Evolutionary conservation across 192 early-diverging fungal genomes (phyloP).

Genomic region (Coemansia furcata): DNA sequence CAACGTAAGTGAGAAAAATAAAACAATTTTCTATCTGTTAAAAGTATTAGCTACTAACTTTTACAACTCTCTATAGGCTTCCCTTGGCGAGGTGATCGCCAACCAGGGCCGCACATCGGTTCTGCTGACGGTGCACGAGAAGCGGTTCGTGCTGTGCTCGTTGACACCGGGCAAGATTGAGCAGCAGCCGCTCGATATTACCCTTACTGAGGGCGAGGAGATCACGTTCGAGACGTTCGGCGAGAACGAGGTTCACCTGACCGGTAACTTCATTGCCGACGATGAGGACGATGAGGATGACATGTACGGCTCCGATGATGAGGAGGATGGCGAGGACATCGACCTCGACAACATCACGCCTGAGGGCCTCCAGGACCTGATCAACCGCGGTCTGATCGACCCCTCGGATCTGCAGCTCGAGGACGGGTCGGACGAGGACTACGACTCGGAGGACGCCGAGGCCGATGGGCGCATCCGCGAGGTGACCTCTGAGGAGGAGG

Average conservation of each 20-base stretch:
- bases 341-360: slow-evolving; percentile 23
- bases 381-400: slow-evolving; percentile 31
- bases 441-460: slow-evolving; percentile 49
- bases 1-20: slow-evolving; percentile 55
- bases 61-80: slow-evolving; percentile 59
- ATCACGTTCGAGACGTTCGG: slow-evolving; percentile 75
- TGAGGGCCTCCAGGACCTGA: slow-evolving; percentile 38
- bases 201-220: slow-evolving; percentile 75
- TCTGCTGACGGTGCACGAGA: slow-evolving; percentile 65
- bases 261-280: slow-evolving; percentile 37
- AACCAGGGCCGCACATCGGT: slow-evolving; percentile 64
- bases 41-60: not conserved
- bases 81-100: slow-evolving; percentile 58
- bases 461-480: slow-evolving; percentile 46
- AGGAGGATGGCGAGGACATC: slow-evolving; percentile 41
- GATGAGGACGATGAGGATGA: slow-evolving; percentile 54
- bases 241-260: slow-evolving; percentile 51
- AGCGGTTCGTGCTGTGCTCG: slow-evolving; percentile 77
- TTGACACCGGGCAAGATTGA: slow-evolving; percentile 75
- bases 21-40: too few species aligned
- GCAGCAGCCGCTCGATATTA: slow-evolving; percentile 69
- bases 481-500: slow-evolving; percentile 42
- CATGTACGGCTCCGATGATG: slow-evolving; percentile 31
- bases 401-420: slow-evolving; percentile 13
- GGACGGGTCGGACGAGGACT: slow-evolving; percentile 42